Base-by-base conservation (phyloP, 129 eudicot genomes). In the Cynara cardunculus region DNA sequence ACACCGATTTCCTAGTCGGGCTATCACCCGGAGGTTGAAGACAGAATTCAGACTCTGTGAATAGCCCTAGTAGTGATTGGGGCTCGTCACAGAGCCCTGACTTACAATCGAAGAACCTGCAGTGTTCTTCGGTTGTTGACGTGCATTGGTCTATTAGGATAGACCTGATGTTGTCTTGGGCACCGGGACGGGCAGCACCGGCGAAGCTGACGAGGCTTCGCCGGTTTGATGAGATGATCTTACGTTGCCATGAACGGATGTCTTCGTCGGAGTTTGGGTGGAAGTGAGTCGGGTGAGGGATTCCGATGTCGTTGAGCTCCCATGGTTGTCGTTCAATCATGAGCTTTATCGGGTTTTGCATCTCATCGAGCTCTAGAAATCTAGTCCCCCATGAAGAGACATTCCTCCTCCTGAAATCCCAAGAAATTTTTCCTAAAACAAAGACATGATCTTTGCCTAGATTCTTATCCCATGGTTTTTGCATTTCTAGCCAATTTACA, bases 11-110 rank as follows among this genome's bases (percentile, higher is more conserved):
- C 74, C 98, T 82, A 0, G 97, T 94, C 18, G 96, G 94, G 68
- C 96, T 90, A 73, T 92, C 98, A 0, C 98, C 98, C 5, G 91
- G 89, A 70, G 97, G 98, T 78, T 92, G 98, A 70, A 94, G 80
- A 75, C 98, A 91, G 62, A 94, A 91, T 69, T 94, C 98, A 4
- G 98, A 94, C 79, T 87, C 92, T 41, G 75, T 78, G 80, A 94
- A 88, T 22, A 90, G 88, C 69, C 78, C 82, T 22, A 89, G 80
- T 0, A 92, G 74, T 10, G 91, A 73, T 6, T 82, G 84, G 3
- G 93, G 92, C 30, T 87, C 86, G 34, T 81, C 87, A 75, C 96
- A 91, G 0, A 44, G 77, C 25, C 84, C 88, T 12, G 87, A 75
- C 64, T 84, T 82, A 44, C 97, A 94, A 77, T 92, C 82, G 2